A percentile compares a stretch with the other conserved stretches of the same genome.
phyloP scores from a whole-genome alignment of 257 asterid genomes.

The Solanum bulbocastanum region DNA sequence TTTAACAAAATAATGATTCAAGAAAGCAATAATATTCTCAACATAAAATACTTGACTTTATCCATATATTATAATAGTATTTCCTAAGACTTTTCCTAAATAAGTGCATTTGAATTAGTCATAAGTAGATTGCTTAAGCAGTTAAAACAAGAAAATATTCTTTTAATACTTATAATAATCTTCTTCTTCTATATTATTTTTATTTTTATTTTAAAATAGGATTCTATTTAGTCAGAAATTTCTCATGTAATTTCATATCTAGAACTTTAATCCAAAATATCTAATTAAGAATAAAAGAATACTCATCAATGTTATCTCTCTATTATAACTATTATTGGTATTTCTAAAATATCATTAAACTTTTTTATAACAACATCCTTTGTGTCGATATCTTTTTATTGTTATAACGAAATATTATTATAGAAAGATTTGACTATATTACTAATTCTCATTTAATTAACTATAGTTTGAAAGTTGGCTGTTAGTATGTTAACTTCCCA shows the following conservation, averaged over 20 bases:
- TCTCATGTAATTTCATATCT: neutral
- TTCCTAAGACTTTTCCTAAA: neutral
- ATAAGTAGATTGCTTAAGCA: neutral
- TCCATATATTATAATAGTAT: neutral
- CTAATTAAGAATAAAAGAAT: neutral
- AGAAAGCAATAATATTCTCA: neutral
- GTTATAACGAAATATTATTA: neutral
- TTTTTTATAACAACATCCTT: neutral
- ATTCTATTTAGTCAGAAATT: neutral
- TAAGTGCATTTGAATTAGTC: neutral
- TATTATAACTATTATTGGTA: neutral
- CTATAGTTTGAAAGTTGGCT: neutral
- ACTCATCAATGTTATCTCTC: neutral
- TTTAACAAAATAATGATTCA: neutral
- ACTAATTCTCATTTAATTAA: neutral
- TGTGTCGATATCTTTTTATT: neutral
- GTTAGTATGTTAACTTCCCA: neutral
- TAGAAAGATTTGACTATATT: neutral
- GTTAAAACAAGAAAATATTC: neutral
- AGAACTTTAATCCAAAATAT: neutral
- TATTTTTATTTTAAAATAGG: neutral
- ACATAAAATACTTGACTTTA: neutral
- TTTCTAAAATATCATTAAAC: neutral
- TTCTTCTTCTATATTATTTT: neutral
- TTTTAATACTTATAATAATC: neutral